phyloP scores from a whole-genome alignment of 2,329 filamentous ascomycete genomes.

The Ascomycota sp. region DNA sequence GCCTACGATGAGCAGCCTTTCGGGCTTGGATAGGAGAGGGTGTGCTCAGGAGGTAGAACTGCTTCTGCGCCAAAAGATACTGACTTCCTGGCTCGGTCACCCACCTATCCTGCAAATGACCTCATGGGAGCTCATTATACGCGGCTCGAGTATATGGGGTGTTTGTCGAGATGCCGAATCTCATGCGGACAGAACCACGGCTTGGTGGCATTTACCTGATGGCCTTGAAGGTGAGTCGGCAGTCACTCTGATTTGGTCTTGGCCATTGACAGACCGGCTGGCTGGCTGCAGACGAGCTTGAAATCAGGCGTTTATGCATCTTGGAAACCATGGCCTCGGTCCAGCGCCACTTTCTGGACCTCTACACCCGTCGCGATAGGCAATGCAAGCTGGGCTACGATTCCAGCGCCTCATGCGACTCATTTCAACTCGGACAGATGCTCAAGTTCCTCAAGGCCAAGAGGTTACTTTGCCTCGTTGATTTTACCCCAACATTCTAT shows the following conservation, averaged over 20 bases:
- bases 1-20: slow-evolving; percentile 24
- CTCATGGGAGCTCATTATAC: slow-evolving; percentile 44
- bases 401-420: slow-evolving; percentile 50
- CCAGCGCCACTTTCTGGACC: slow-evolving; percentile 42
- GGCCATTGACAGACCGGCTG: neutral
- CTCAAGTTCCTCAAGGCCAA: slow-evolving; percentile 47
- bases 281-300: slow-evolving; percentile 34
- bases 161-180: slow-evolving; percentile 13
- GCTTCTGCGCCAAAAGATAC: slow-evolving; percentile 45
- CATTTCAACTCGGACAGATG: slow-evolving; percentile 62
- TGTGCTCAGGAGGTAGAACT: slow-evolving; percentile 34
- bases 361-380: slow-evolving; percentile 44
- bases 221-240: slow-evolving; percentile 41
- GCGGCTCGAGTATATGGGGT: slow-evolving; percentile 41
- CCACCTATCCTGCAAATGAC: slow-evolving; percentile 37
- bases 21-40: slow-evolving; percentile 18
- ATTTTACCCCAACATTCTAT: slow-evolving; percentile 29
- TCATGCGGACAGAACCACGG: slow-evolving; percentile 14
- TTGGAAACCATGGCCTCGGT: slow-evolving; percentile 50
- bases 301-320: slow-evolving; percentile 43
- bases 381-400: slow-evolving; percentile 62
- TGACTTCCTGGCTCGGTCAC: slow-evolving; percentile 45
- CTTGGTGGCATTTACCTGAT: slow-evolving; percentile 56
- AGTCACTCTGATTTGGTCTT: too few relatives aligned
- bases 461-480: slow-evolving; percentile 36